These are phyloP conservation scores for Arachnomyces sp. DNA, from an alignment of 2,329 filamentous ascomycete species.

Conservation along the genomic window DNA sequence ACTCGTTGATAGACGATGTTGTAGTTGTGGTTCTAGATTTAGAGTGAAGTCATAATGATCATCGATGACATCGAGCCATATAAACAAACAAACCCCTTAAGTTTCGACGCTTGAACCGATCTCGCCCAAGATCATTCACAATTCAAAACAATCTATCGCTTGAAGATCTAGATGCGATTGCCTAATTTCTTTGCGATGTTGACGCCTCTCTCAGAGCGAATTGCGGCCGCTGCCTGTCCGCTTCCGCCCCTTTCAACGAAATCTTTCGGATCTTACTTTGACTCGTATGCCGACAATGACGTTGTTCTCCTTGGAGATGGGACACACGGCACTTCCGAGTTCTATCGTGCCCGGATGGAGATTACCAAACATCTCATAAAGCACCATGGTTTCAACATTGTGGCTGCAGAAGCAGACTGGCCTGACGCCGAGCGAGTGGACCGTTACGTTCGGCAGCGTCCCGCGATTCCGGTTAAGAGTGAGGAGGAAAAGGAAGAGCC, in stretches of 20 bases:
- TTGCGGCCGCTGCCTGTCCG: constrained; percentile 28
- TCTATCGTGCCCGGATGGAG: constrained; percentile 44
- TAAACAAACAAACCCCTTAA: too few relatives aligned
- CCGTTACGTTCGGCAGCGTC: constrained; percentile 41
- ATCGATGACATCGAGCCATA: too few relatives aligned
- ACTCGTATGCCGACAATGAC: constrained; percentile 30
- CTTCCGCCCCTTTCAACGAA: constrained; percentile 28
- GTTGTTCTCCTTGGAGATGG: constrained; percentile 40
- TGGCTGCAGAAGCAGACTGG: constrained; percentile 48
- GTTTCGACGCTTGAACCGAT: too few relatives aligned
- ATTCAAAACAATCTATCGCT: too few relatives aligned
- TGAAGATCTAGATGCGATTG: too few relatives aligned
- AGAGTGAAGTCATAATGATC: too few relatives aligned
- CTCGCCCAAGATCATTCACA: too few relatives aligned
- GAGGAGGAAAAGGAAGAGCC: constrained; percentile 25
- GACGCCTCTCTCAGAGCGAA: constrained; percentile 24
- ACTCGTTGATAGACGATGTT: too few relatives aligned
- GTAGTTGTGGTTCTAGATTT: too few relatives aligned
- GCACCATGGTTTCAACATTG: constrained; percentile 43
- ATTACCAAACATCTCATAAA: constrained; percentile 45
- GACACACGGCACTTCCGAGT: constrained; percentile 48
- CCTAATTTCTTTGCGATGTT: constrained; percentile 9
- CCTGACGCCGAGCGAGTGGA: constrained; percentile 46
- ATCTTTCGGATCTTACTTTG: constrained; percentile 34
- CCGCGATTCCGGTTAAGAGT: constrained; percentile 26